Evolutionary conservation across 805 yeast species (phyloP).

Genomic region (Saccharomyces mikatae): DNA sequence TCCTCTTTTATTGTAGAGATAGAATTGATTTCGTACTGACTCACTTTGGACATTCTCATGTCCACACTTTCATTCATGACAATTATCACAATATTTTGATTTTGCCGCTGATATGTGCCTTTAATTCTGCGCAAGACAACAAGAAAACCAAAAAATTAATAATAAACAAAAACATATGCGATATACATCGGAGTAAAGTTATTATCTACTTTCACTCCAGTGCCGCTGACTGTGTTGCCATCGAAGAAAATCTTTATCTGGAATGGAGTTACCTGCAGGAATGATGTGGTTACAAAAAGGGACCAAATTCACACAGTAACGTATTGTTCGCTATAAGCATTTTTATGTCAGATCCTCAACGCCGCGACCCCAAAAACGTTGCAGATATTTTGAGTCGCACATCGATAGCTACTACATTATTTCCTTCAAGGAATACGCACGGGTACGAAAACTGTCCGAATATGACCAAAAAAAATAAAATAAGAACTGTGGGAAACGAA

Average conservation of each 20-base stretch:
- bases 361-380: neutral
- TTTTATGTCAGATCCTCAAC: neutral
- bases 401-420: neutral
- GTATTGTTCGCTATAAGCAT: neutral
- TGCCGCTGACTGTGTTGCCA: neutral
- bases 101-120: neutral
- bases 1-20: neutral
- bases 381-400: too few relatives aligned
- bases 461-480: too few relatives aligned
- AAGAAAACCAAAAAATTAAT: neutral
- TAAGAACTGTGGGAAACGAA: too few relatives aligned
- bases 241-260: neutral
- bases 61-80: neutral
- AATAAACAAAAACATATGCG: neutral
- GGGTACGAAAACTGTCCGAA: neutral
- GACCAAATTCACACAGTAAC: neutral
- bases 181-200: neutral
- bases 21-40: neutral
- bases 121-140: neutral
- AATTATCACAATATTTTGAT: neutral
- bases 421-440: neutral
- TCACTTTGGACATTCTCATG: neutral
- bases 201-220: neutral
- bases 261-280: neutral
- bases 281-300: neutral